Base-by-base conservation (phyloP, 495 filamentous ascomycete species). In the Barbatosphaeria neglecta region DNA sequence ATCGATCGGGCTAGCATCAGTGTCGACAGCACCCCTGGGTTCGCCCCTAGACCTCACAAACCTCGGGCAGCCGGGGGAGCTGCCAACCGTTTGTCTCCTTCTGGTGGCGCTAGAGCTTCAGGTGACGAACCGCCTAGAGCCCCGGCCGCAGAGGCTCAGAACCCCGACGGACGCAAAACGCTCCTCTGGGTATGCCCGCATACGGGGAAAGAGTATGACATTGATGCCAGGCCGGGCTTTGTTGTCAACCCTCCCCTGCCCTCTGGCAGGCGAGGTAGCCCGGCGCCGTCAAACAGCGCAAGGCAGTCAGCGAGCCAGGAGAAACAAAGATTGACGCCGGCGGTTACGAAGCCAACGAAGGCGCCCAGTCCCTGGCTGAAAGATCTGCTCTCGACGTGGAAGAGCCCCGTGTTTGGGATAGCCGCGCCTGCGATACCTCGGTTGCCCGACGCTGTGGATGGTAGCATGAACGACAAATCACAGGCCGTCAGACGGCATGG, bases 381-480 rank as follows among this genome's bases (percentile, higher is more conserved):
- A 9, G 51, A 65, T 23, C 15, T 72, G 20, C 43, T 72, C 10
- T 56, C 57, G 43, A 53, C 54, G n/a, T 67, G 60, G 56, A 41
- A 56, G 1, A 63, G 64, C 27, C 62, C 67, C 2, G 57, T 70
- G 9, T 75, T 74, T 46, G 38, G 52, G 8, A 47, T 56, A 19
- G 54, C 56, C 6, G 67, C 74, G 43, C 47, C 60, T 6, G 39
- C 53, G 9, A 70, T 67, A 24, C 68, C 60, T 8, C 63, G 58
- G 1, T 54, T 60, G 0, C 58, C 58, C 9, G 56, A 60, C 18
- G 52, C 63, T 0, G 48, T 49, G 2, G 46, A 46, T n/a, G 31
- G 11, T 39, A 49, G 1, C 13, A 44, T 2, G 40, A 45, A 57
- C 9, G 44, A 45, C 8, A 45, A 69, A 8, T 48, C 71, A 0